Evolutionary conservation across 768 basidiomycete genomes (phyloP).

Genomic region (Amanita polypyramis): DNA sequence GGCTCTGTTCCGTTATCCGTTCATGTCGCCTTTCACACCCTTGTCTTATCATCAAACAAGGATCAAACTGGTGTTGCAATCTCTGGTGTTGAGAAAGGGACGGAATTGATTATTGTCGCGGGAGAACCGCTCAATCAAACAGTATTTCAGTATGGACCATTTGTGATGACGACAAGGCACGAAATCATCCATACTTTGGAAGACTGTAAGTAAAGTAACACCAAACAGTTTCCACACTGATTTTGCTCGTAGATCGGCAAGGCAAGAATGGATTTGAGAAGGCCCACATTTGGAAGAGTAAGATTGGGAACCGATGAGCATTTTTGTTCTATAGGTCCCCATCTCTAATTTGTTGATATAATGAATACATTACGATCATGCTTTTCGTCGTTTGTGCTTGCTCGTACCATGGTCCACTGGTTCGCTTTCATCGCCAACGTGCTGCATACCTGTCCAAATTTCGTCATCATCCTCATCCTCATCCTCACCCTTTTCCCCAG

Average conservation of each 20-base stretch:
- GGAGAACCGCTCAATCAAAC: slow-evolving; percentile 86
- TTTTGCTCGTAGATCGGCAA: slow-evolving; percentile 41
- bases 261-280: slow-evolving; percentile 87
- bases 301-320: slow-evolving; percentile 45
- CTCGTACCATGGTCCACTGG: slow-evolving; percentile 15
- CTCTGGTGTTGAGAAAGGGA: slow-evolving; percentile 44
- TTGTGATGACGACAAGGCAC: slow-evolving; percentile 73
- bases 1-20: slow-evolving; percentile 34
- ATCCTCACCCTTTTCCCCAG: slow-evolving; percentile 14
- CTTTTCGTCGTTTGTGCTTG: slow-evolving; percentile 15
- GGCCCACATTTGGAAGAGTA: slow-evolving; percentile 78
- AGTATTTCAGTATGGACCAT: slow-evolving; percentile 81
- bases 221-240: slow-evolving; percentile 5
- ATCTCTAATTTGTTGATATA: background rate
- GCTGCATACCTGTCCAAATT: slow-evolving; percentile 60
- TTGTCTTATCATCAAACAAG: slow-evolving; percentile 59
- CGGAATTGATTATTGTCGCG: slow-evolving; percentile 73
- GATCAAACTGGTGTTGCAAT: slow-evolving; percentile 63
- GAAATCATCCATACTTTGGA: slow-evolving; percentile 76
- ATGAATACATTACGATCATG: background rate
- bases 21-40: slow-evolving; percentile 61
- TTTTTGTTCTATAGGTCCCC: background rate
- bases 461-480: slow-evolving; percentile 38
- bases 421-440: slow-evolving; percentile 30
- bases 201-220: slow-evolving; percentile 47